Evolutionary conservation across 768 basidiomycete species (phyloP).

Genomic region (Rhizopogon vesiculosus): DNA sequence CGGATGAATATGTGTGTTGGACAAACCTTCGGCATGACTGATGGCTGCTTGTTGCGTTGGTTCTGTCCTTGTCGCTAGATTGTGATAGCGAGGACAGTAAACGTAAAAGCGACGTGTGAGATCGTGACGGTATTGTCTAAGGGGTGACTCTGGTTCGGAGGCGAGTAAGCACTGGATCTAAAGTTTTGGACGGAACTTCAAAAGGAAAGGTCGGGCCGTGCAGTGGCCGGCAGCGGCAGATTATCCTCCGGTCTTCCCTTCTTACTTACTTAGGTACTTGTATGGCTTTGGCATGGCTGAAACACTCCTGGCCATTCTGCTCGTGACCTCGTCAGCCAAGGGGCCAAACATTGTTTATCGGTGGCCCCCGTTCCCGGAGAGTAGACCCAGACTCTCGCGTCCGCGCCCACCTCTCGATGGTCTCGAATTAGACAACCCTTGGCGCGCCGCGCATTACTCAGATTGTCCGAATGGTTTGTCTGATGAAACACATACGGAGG

Average conservation of each 20-base stretch:
- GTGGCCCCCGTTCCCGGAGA: conserved; percentile 73
- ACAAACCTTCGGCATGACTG: conserved; percentile 49
- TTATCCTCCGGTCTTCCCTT: neutral
- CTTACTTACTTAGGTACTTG: neutral
- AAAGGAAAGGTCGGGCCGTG: neutral
- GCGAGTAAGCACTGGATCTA: neutral
- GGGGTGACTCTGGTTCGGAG: neutral
- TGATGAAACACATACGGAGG: conserved; percentile 4
- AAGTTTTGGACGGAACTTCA: neutral
- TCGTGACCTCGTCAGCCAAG: conserved; percentile 82
- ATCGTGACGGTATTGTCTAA: neutral
- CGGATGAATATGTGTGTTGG: conserved; percentile 4
- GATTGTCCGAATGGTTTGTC: conserved; percentile 27
- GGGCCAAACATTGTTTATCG: conserved; percentile 76
- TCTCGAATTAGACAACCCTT: conserved; percentile 63
- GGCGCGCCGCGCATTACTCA: conserved; percentile 58
- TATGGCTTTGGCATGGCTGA: conserved; percentile 51
- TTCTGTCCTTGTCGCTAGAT: conserved; percentile 7
- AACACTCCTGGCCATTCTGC: conserved; percentile 72
- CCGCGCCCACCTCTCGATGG: conserved; percentile 50
- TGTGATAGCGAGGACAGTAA: neutral
- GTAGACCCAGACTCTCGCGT: conserved; percentile 62
- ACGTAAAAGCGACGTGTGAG: neutral
- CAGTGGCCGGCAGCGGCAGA: neutral
- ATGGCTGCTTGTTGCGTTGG: conserved; percentile 11